Percentiles rank a stretch among this genome's conserved stretches.
phyloP scores from a whole-genome alignment of 169 alveolate species.

The Perkinsus chesapeaki region DNA sequence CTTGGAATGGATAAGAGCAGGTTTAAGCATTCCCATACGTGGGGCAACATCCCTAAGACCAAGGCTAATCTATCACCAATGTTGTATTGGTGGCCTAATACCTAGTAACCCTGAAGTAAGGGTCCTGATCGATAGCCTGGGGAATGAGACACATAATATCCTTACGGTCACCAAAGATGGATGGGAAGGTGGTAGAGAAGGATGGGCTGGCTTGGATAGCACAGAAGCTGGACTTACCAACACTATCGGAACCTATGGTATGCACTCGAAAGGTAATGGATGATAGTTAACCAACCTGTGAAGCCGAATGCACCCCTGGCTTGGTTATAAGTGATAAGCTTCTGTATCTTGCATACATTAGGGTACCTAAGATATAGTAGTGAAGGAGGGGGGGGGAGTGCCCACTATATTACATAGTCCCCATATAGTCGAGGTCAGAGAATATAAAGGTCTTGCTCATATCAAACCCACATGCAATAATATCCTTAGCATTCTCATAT shows the following conservation, averaged over 20 bases:
- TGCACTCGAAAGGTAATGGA: constrained; percentile 62
- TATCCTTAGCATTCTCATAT: constrained; percentile 94
- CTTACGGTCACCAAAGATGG: constrained; percentile 73
- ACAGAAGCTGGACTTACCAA: constrained; percentile 93
- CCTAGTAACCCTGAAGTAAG: constrained; percentile 95
- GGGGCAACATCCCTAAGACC: constrained; percentile 95
- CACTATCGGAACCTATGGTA: constrained; percentile 59
- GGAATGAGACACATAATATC: constrained; percentile 88
- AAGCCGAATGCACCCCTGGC: constrained; percentile 57
- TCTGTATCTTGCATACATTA: constrained; percentile 82
- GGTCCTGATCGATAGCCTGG: constrained; percentile 99
- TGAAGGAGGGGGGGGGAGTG: neutral
- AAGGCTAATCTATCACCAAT: neutral
- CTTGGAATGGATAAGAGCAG: constrained; percentile 85
- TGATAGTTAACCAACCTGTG: constrained; percentile 46
- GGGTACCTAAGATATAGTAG: constrained; percentile 54
- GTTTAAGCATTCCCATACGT: constrained; percentile 82
- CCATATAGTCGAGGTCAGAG: constrained; percentile 49
- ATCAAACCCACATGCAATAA: constrained; percentile 98
- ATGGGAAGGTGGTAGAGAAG: constrained; percentile 87
- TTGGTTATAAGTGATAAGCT: constrained; percentile 86
- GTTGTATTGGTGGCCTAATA: neutral
- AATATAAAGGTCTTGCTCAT: constrained; percentile 95
- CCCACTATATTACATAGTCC: constrained; percentile 13
- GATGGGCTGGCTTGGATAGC: constrained; percentile 95